Evolutionary conservation across 23 red algal genomes (phyloP).

Genomic region (Gracilaria gracilis): DNA sequence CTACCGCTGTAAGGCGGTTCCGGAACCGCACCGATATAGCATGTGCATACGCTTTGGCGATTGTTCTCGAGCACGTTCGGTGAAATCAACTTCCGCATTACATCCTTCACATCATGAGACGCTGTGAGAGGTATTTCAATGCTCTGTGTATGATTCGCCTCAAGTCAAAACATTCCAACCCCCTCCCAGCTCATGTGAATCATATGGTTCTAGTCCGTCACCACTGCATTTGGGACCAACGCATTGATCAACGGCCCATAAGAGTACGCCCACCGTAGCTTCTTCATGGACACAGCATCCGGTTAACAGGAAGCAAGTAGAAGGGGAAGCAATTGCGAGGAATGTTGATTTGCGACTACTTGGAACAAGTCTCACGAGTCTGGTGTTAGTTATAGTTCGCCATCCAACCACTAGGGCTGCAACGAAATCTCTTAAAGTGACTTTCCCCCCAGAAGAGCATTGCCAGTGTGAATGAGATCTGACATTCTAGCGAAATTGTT

Average conservation of each 20-base stretch:
- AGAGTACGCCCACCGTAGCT: too few species aligned
- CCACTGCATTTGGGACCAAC: conserved; percentile 18
- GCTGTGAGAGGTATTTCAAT: conserved; percentile 66
- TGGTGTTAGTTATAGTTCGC: conserved; percentile 28
- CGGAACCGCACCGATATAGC: conserved; percentile 59
- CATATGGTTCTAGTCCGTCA: conserved; percentile 69
- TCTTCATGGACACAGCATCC: conserved; percentile 34
- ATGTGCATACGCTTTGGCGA: conserved; percentile 50
- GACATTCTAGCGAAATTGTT: conserved; percentile 22
- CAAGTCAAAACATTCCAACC: conserved; percentile 49
- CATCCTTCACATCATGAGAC: conserved; percentile 46
- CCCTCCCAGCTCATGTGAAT: too few species aligned
- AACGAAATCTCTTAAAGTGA: conserved; percentile 45
- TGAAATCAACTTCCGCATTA: conserved; percentile 53
- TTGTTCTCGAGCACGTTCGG: not conserved
- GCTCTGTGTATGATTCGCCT: conserved; percentile 31
- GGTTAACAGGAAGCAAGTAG: conserved; percentile 47
- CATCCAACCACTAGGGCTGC: conserved; percentile 46
- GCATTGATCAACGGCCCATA: conserved; percentile 31
- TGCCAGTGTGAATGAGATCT: conserved; percentile 50
- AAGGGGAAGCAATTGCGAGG: conserved; percentile 17
- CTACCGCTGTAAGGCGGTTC: conserved; percentile 6
- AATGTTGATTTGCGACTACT: conserved; percentile 27
- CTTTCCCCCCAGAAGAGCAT: conserved; percentile 65
- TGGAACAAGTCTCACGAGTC: conserved; percentile 49